Conservation (phyloP, 805 yeast genomes). For the Yarrowia hollandica region DNA sequence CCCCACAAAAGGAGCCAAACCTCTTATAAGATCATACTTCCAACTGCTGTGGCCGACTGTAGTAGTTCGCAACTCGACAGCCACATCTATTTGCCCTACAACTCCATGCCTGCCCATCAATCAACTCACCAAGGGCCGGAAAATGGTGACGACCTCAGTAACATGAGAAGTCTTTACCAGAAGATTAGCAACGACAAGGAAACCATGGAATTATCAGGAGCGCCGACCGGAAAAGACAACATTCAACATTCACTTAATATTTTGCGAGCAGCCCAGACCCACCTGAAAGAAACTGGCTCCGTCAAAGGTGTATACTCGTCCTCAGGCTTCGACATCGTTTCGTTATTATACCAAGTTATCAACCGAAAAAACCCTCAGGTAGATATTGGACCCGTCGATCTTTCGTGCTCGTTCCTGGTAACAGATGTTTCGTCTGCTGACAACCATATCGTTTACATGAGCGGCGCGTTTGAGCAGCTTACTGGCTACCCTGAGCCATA, state of each 20-base stretch:
- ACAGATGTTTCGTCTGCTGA: constrained; percentile 5
- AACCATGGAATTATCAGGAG: neutral
- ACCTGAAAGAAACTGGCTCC: constrained; percentile 8
- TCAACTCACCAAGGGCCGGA: neutral
- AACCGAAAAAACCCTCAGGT: constrained; percentile 26
- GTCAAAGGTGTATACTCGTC: constrained; percentile 20
- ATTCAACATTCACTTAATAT: constrained; percentile 19
- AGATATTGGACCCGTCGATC: constrained; percentile 21
- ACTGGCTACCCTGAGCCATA: constrained; percentile 16
- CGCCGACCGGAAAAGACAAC: neutral
- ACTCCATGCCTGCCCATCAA: neutral
- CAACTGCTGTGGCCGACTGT: too few species aligned
- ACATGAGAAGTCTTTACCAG: constrained; percentile 13
- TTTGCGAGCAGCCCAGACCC: constrained; percentile 19
- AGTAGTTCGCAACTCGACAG: too few species aligned
- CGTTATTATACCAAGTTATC: constrained; percentile 16
- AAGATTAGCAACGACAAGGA: constrained; percentile 3
- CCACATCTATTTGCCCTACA: too few species aligned
- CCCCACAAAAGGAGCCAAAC: neutral
- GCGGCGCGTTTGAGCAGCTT: constrained; percentile 16
- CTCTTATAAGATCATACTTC: neutral
- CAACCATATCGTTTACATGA: constrained; percentile 20
- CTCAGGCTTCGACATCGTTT: constrained; percentile 22
- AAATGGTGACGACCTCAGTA: constrained; percentile 10
- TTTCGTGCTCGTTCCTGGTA: constrained; percentile 20